These are phyloP conservation scores for Mortierella polycephala DNA, from an alignment of 371 early-diverging fungal genomes.

Conservation along the genomic window DNA sequence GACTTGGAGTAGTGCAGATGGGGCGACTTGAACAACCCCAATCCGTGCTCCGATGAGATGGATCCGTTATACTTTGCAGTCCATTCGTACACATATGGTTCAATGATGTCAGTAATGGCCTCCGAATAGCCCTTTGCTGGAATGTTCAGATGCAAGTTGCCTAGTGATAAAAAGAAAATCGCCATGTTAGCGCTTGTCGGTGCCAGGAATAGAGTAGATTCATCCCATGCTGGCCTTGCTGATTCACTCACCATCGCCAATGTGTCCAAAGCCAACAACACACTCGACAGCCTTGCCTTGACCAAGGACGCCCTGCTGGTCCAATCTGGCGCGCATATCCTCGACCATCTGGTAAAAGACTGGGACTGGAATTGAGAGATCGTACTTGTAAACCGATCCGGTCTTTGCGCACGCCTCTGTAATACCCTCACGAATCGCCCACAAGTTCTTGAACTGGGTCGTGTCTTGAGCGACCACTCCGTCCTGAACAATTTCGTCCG, in stretches of 20 bases:
- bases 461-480: constrained; percentile 94
- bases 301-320: constrained; percentile 65
- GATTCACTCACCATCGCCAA: constrained; percentile 74
- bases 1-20: constrained; percentile 75
- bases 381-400: constrained; percentile 92
- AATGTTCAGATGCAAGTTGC: constrained; percentile 95
- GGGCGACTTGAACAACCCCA: constrained; percentile 82
- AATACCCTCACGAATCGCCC: constrained; percentile 93
- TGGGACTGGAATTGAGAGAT: constrained; percentile 87
- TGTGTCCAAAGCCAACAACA: constrained; percentile 93
- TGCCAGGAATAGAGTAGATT: no score
- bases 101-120: constrained; percentile 75
- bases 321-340: constrained; percentile 79
- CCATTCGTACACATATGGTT: constrained; percentile 95
- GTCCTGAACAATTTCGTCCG: constrained; percentile 78
- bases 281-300: constrained; percentile 69
- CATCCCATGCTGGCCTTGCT: no score
- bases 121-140: constrained; percentile 74
- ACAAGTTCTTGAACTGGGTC: constrained; percentile 74
- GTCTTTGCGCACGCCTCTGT: constrained; percentile 90
- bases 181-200: no score
- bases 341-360: constrained; percentile 86
- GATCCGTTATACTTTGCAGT: constrained; percentile 78
- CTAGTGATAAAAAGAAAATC: constrained; percentile 25
- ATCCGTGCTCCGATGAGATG: constrained; percentile 84